These are phyloP conservation scores for Astraeus odoratus DNA, from an alignment of 768 basidiomycete species.

Conservation along the genomic window DNA sequence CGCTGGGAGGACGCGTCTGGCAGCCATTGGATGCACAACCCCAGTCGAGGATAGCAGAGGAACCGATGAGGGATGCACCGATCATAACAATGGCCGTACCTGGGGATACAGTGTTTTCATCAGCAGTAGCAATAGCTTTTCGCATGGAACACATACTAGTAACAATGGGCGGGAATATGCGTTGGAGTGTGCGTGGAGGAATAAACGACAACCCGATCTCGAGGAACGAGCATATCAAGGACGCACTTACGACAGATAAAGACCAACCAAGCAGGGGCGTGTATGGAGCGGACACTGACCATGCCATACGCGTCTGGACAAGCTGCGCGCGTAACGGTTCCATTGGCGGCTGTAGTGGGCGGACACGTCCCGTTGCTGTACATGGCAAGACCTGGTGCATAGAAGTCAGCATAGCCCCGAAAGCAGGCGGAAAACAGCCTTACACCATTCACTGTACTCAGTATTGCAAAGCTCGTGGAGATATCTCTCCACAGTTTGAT, in stretches of 20 bases:
- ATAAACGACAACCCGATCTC: conserved; percentile 77
- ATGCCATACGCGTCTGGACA: conserved; percentile 82
- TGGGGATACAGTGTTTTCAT: conserved; percentile 11
- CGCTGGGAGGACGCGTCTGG: conserved; percentile 47
- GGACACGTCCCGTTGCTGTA: conserved; percentile 77
- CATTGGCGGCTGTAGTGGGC: conserved; percentile 47
- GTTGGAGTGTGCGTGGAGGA: conserved; percentile 53
- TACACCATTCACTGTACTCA: conserved; percentile 66
- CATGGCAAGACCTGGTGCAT: conserved; percentile 61
- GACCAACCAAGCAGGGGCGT: not conserved
- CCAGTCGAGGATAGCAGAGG: conserved; percentile 74
- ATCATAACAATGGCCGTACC: conserved; percentile 79
- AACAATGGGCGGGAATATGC: conserved; percentile 74
- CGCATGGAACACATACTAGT: conserved; percentile 39
- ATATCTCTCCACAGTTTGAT: conserved; percentile 55
- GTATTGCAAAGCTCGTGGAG: conserved; percentile 73
- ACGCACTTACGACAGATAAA: conserved; percentile 44
- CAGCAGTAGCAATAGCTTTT: not conserved
- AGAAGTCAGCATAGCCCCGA: not conserved
- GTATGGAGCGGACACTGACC: conserved; percentile 20
- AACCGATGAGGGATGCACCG: conserved; percentile 69
- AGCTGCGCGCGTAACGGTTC: conserved; percentile 47
- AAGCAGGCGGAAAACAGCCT: conserved; percentile 8
- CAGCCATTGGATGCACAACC: conserved; percentile 79
- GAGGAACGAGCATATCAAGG: conserved; percentile 69